These are phyloP conservation scores for Irineochytrium annulatum DNA, from an alignment of 192 early-diverging fungal species.

Conservation along the genomic window DNA sequence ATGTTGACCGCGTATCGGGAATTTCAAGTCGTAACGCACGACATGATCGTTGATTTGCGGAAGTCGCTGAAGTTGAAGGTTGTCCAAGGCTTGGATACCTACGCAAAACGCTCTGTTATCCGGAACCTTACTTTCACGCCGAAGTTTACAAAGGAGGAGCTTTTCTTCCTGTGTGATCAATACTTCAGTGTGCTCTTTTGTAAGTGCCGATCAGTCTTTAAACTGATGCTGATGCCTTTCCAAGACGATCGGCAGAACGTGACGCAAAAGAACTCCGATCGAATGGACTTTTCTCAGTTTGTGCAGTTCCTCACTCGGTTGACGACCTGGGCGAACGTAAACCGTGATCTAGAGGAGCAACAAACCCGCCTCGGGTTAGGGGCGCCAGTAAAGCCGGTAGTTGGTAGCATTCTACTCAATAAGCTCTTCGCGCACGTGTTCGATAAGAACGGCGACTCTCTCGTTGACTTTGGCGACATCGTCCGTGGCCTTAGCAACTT, in stretches of 20 bases:
- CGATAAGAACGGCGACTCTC: conserved; percentile 45
- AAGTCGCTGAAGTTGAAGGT: conserved; percentile 83
- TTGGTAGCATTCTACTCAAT: conserved; percentile 29
- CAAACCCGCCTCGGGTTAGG: conserved; percentile 29
- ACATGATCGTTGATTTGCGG: conserved; percentile 71
- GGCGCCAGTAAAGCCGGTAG: conserved; percentile 21
- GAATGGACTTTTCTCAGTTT: conserved; percentile 73
- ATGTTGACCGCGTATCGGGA: conserved; percentile 88
- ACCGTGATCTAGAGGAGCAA: conserved; percentile 35
- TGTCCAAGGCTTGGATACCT: conserved; percentile 87
- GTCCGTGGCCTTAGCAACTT: conserved; percentile 73
- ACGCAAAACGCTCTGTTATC: conserved; percentile 85
- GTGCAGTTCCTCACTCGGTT: conserved; percentile 42
- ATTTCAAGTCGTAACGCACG: conserved; percentile 76
- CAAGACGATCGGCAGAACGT: conserved; percentile 34
- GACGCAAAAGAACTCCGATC: conserved; percentile 52
- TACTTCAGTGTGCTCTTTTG: conserved; percentile 69
- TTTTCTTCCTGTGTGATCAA: conserved; percentile 83
- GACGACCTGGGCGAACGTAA: conserved; percentile 38
- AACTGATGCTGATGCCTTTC: conserved; percentile 27
- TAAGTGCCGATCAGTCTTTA: neutral
- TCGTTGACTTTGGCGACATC: conserved; percentile 73
- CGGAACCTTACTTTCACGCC: conserved; percentile 71
- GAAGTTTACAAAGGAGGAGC: conserved; percentile 81
- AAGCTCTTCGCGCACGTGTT: conserved; percentile 48